Evolutionary conservation across 768 basidiomycete species (phyloP).

Genomic region (Tricholoma hemisulphureum): DNA sequence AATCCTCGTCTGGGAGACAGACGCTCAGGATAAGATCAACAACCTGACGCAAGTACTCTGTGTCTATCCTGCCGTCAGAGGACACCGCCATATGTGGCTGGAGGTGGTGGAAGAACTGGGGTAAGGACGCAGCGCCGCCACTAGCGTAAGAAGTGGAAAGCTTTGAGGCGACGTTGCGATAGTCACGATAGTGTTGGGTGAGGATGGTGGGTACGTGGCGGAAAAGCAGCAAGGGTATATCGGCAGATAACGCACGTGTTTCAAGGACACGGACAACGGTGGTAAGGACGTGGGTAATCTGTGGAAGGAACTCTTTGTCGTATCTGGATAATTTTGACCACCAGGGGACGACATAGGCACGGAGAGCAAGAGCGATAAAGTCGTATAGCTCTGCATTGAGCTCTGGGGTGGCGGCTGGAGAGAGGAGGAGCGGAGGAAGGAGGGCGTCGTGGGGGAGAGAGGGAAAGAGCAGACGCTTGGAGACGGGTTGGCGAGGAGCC

Average conservation of each 20-base stretch:
- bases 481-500: slow-evolving; percentile 31
- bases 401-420: slow-evolving; percentile 40
- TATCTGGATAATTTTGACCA: slow-evolving; percentile 82
- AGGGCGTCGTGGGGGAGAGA: slow-evolving; percentile 41
- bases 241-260: slow-evolving; percentile 48
- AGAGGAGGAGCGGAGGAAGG: slow-evolving; percentile 39
- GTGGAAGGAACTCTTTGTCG: slow-evolving; percentile 79
- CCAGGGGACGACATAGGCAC: slow-evolving; percentile 81
- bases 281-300: slow-evolving; percentile 59
- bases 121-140: slow-evolving; percentile 60
- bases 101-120: slow-evolving; percentile 72
- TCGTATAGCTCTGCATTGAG: slow-evolving; percentile 74
- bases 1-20: slow-evolving; percentile 78
- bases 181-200: slow-evolving; percentile 77
- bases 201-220: slow-evolving; percentile 63
- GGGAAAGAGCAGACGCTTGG: slow-evolving; percentile 66
- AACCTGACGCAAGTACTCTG: slow-evolving; percentile 76
- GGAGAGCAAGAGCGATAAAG: slow-evolving; percentile 73
- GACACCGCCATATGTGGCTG: slow-evolving; percentile 85
- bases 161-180: slow-evolving; percentile 64
- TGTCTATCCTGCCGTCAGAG: slow-evolving; percentile 62
- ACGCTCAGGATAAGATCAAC: slow-evolving; percentile 73
- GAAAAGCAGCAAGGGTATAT: slow-evolving; percentile 62
- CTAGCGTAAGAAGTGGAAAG: slow-evolving; percentile 66
- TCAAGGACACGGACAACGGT: slow-evolving; percentile 62